These are phyloP conservation scores for Cytidiella melzeri DNA, from an alignment of 768 basidiomycete species.

Conservation along the genomic window DNA sequence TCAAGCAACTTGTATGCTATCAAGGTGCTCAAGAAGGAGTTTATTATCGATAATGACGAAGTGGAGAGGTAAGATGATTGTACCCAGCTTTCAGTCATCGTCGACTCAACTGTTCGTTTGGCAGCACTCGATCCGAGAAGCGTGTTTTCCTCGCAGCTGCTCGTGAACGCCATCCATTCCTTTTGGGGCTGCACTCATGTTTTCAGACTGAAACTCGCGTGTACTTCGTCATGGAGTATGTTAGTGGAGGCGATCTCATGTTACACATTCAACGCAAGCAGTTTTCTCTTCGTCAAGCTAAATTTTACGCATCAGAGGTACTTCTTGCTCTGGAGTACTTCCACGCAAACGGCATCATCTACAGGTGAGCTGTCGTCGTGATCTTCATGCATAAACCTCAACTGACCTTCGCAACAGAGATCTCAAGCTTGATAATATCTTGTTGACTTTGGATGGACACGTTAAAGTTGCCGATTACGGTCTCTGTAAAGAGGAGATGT, in stretches of 20 bases:
- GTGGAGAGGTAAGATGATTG: constrained; percentile 76
- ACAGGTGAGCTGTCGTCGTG: constrained; percentile 57
- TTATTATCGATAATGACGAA: constrained; percentile 99
- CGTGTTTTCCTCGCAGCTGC: constrained; percentile 98
- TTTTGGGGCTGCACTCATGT: constrained; percentile 94
- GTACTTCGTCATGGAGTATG: constrained; percentile 99
- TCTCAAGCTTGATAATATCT: constrained; percentile 96
- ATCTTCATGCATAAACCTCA: neutral
- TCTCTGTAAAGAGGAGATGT: constrained; percentile 99
- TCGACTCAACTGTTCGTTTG: neutral
- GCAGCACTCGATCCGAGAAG: constrained; percentile 96
- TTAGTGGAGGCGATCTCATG: constrained; percentile 98
- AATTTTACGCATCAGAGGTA: constrained; percentile 98
- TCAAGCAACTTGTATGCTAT: constrained; percentile 89
- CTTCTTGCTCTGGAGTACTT: constrained; percentile 95
- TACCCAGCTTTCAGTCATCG: neutral
- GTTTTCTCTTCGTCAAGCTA: constrained; percentile 96
- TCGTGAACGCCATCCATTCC: constrained; percentile 93
- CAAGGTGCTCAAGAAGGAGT: constrained; percentile 99
- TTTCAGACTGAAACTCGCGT: constrained; percentile 99
- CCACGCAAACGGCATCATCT: constrained; percentile 98
- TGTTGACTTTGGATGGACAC: constrained; percentile 94
- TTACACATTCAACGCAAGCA: constrained; percentile 98
- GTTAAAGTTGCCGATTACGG: constrained; percentile 99
- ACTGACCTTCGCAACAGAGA: constrained; percentile 51